Evolutionary conservation across 371 early-diverging fungal genomes (phyloP).

Genomic region (Lichtheimia ramosa): DNA sequence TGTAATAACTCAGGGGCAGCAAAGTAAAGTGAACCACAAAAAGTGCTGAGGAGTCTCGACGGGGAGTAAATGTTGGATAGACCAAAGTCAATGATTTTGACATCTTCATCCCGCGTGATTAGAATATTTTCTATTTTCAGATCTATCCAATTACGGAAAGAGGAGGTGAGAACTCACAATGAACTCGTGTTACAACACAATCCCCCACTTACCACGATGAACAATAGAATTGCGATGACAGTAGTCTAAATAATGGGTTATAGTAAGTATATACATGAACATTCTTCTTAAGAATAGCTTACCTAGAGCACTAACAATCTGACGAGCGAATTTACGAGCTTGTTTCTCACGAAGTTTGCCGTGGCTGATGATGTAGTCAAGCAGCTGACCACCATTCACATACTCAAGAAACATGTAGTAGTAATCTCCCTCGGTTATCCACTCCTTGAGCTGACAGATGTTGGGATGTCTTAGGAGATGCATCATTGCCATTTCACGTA

Average conservation of each 20-base stretch:
- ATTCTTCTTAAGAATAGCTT: not conserved
- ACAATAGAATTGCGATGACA: conserved; percentile 72
- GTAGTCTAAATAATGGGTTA: conserved; percentile 34
- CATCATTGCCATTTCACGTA: conserved; percentile 81
- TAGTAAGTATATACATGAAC: not conserved
- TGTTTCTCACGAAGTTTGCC: conserved; percentile 70
- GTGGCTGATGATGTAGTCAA: conserved; percentile 76
- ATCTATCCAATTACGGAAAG: conserved; percentile 70
- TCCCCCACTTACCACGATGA: conserved; percentile 53
- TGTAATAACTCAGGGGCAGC: conserved; percentile 88
- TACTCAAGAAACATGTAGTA: conserved; percentile 91
- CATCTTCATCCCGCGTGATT: conserved; percentile 52
- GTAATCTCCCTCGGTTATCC: conserved; percentile 66
- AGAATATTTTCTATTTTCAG: conserved; percentile 94
- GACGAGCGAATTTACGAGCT: conserved; percentile 74
- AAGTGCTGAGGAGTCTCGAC: conserved; percentile 65
- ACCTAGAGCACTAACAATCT: conserved; percentile 80
- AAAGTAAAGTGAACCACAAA: conserved; percentile 83
- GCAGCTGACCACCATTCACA: conserved; percentile 72
- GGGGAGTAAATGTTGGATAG: conserved; percentile 81
- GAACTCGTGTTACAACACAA: conserved; percentile 12
- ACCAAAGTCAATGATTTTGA: conserved; percentile 86
- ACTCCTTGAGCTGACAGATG: conserved; percentile 72
- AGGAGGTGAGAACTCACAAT: conserved; percentile 46
- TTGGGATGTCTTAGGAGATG: conserved; percentile 81